These are phyloP conservation scores for Aspergillus steynii DNA, from an alignment of 495 filamentous ascomycete genomes.

Conservation along the genomic window DNA sequence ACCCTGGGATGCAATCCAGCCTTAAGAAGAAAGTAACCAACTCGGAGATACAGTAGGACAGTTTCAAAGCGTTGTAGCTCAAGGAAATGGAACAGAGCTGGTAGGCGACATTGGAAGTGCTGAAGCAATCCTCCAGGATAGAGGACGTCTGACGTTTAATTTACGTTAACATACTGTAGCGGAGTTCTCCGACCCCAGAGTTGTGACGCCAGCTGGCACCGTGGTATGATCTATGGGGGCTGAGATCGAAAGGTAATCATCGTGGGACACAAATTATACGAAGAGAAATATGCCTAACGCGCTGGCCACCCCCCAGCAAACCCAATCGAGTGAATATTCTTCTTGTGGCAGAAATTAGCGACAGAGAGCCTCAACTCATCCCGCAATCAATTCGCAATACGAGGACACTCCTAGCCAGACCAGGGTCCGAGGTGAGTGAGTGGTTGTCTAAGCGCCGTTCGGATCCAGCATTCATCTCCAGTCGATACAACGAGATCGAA, in stretches of 20 bases:
- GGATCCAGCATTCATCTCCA: background rate
- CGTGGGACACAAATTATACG: background rate
- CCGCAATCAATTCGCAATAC: background rate
- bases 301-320: background rate
- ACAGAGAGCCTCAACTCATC: background rate
- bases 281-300: background rate
- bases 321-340: background rate
- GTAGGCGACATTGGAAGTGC: too few relatives aligned
- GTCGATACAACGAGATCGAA: background rate
- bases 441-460: background rate
- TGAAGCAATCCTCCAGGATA: too few relatives aligned
- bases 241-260: background rate
- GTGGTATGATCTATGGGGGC: background rate
- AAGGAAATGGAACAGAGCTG: too few relatives aligned
- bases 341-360: background rate
- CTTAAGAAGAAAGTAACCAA: too few relatives aligned
- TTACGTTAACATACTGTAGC: background rate
- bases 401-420: background rate
- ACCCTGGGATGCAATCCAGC: too few relatives aligned
- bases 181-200: background rate
- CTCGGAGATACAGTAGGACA: too few relatives aligned
- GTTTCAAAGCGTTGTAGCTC: too few relatives aligned
- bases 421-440: background rate
- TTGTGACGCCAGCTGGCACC: background rate
- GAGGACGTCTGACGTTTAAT: too few relatives aligned